phyloP scores from a whole-genome alignment of 768 basidiomycete genomes.

The Lactarius indigo region DNA sequence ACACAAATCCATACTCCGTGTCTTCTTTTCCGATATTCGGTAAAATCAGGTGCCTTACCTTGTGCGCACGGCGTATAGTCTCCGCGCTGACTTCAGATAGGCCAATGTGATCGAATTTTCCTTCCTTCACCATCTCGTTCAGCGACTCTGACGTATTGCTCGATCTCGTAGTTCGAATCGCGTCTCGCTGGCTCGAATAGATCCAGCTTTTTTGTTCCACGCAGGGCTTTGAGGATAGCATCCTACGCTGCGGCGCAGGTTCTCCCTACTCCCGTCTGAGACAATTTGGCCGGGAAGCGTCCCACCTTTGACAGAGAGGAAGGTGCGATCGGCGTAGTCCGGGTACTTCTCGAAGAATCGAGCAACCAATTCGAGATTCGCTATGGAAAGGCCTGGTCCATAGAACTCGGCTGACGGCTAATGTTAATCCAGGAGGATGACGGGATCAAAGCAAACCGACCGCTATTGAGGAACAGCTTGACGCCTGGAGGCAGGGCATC shows the following conservation, averaged over 20 bases:
- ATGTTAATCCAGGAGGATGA: neutral
- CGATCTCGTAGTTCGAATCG: constrained; percentile 42
- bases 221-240: constrained; percentile 42
- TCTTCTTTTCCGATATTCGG: neutral
- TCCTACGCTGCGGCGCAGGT: constrained; percentile 45
- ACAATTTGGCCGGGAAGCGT: neutral
- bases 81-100: constrained; percentile 52
- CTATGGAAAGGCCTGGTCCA: constrained; percentile 38
- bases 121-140: constrained; percentile 46
- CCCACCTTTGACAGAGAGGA: constrained; percentile 47
- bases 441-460: constrained; percentile 29
- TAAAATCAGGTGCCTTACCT: neutral
- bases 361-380: constrained; percentile 46
- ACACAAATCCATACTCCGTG: neutral
- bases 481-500: constrained; percentile 41
- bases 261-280: constrained; percentile 38
- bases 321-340: constrained; percentile 42
- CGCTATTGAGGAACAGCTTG: constrained; percentile 51
- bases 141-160: constrained; percentile 44
- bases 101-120: constrained; percentile 57
- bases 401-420: constrained; percentile 51
- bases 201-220: constrained; percentile 54
- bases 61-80: constrained; percentile 41
- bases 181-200: constrained; percentile 54
- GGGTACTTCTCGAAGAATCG: constrained; percentile 49